Evolutionary conservation across 2,329 filamentous ascomycete genomes (phyloP), one percentile per base, ranked within the genome.

Genomic region (Cladophialophora yegresii): DNA sequence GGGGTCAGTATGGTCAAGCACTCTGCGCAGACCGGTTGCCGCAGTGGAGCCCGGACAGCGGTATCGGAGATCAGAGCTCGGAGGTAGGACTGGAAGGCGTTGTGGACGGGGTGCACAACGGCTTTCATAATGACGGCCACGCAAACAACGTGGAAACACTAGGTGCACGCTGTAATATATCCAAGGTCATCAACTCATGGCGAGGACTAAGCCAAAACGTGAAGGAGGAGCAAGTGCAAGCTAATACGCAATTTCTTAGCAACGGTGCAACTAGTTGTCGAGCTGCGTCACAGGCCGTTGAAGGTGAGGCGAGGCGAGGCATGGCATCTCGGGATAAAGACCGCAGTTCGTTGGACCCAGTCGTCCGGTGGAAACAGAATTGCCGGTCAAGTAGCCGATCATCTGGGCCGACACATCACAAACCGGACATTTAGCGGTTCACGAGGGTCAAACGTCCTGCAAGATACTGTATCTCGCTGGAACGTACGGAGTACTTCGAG

Each of bases 81-180:
- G 22, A 71, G 55, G 43, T 69, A 70, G 32, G 62, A 47, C 54
- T 69, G 69, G 16, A 68, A 66, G 54, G 64, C 61, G 32, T 61
- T 64, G 40, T 61, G 57, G 8, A 67, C 32, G 16, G 64, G 64
- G 7, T 32, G 64, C 23, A 61, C 61, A 53, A 65, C 28, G 26
- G 63, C 54, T 51, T 70, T 70, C 69, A 71, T 71, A 3, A 20
- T 63, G 59, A 54, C 13, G 47, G 20, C 22, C 47, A 28, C 28
- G 4, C 16, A n/a, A 10, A 10, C 13, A 4, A 33, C 22, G 5
- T 28, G 3, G 23, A 23, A 32, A 20, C n/a, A 20, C 28, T 8
- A n/a, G 50, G 10, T 13, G 20, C 36, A 50, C 12, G 22, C 4
- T 7, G 6, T 16, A 20, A 54, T 8, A 12, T 51, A n/a, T 20